Evolutionary conservation across 2,329 filamentous ascomycete genomes (phyloP).

Genomic region (Cladobotryum protrusum): DNA sequence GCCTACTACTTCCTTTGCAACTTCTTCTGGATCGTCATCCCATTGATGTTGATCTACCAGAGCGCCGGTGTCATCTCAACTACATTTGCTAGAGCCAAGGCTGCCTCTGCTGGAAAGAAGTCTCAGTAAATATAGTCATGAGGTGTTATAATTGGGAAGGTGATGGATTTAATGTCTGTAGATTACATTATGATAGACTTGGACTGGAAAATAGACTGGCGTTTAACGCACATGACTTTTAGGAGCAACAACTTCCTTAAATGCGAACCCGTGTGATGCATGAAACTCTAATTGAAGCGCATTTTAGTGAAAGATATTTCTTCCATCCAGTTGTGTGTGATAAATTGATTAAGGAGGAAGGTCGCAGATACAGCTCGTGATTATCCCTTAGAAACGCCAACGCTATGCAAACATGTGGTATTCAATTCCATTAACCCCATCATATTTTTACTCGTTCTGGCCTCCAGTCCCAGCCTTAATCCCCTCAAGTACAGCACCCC

Average conservation of each 20-base stretch:
- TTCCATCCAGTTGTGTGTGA: neutral
- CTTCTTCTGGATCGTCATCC: conserved; percentile 48
- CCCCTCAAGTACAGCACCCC: conserved; percentile 46
- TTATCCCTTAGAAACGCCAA: conserved; percentile 8
- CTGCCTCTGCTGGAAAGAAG: conserved; percentile 20
- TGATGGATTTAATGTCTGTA: neutral
- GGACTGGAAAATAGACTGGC: neutral
- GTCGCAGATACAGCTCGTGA: neutral
- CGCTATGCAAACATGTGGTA: conserved; percentile 11
- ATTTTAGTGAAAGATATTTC: neutral
- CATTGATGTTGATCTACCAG: conserved; percentile 26
- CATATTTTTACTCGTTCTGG: conserved; percentile 21
- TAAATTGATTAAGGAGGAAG: neutral
- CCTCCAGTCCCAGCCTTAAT: conserved; percentile 41
- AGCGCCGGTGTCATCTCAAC: conserved; percentile 21
- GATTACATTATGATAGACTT: neutral
- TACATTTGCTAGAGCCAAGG: conserved; percentile 24
- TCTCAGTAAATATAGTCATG: conserved; percentile 9
- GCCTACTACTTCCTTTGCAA: conserved; percentile 48
- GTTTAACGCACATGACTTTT: neutral
- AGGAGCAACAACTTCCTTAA: neutral
- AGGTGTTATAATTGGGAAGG: neutral
- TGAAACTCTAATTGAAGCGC: too few species aligned
- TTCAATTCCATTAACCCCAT: conserved; percentile 1
- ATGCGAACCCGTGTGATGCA: too few species aligned